Evolutionary conservation across 495 filamentous ascomycete species (phyloP).

Genomic region (Cercophora samala): DNA sequence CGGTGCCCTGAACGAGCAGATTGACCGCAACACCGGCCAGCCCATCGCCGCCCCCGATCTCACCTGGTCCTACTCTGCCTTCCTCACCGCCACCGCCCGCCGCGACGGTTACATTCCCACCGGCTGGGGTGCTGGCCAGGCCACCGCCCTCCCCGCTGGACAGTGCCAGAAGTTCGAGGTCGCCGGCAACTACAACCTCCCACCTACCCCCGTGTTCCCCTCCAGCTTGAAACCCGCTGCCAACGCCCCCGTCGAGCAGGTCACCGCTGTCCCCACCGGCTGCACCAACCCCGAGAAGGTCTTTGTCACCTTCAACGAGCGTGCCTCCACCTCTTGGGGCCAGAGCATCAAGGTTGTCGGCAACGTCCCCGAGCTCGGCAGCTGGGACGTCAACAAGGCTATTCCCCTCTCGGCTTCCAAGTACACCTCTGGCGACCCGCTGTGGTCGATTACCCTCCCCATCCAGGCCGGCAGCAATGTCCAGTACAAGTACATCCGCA

Average conservation of each 20-base stretch:
- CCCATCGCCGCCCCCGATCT: slow-evolving; percentile 58
- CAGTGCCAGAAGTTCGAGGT: slow-evolving; percentile 52
- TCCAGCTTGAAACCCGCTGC: slow-evolving; percentile 44
- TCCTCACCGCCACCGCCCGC: slow-evolving; percentile 55
- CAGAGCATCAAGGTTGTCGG: slow-evolving; percentile 61
- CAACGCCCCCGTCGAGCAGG: slow-evolving; percentile 27
- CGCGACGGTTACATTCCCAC: slow-evolving; percentile 49
- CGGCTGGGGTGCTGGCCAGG: slow-evolving; percentile 49
- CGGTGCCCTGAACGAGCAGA: slow-evolving; percentile 62
- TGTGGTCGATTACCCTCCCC: slow-evolving; percentile 55
- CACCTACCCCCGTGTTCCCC: slow-evolving; percentile 56
- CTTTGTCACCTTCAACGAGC: slow-evolving; percentile 57
- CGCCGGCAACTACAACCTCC: slow-evolving; percentile 56
- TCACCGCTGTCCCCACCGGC: slow-evolving; percentile 31
- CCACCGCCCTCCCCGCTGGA: slow-evolving; percentile 48
- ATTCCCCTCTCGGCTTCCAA: slow-evolving; percentile 50
- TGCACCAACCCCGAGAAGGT: slow-evolving; percentile 49
- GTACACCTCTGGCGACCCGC: slow-evolving; percentile 54
- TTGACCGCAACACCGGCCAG: slow-evolving; percentile 47
- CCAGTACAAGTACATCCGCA: slow-evolving; percentile 67
- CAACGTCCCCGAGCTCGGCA: slow-evolving; percentile 51
- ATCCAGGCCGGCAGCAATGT: slow-evolving; percentile 53
- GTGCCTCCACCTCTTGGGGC: slow-evolving; percentile 53
- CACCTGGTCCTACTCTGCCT: slow-evolving; percentile 68
- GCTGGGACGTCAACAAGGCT: slow-evolving; percentile 52